A percentile compares a stretch with the other conserved stretches of the same genome.
Conservation (phyloP, 495 filamentous ascomycete species). For the Aspergillus incahuasiensis region DNA sequence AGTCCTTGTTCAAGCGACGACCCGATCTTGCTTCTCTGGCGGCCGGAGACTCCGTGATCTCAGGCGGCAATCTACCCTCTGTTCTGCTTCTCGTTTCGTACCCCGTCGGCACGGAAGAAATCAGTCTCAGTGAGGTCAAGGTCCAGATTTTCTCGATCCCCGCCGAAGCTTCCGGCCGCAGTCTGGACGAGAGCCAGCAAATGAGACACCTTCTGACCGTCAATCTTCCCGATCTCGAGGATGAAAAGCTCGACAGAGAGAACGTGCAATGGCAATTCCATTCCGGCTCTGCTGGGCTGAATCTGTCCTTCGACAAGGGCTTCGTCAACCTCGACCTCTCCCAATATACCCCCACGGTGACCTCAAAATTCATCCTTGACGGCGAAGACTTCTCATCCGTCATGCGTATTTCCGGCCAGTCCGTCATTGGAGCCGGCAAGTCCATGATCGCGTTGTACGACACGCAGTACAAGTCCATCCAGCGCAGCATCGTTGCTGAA, state of each 20-base stretch:
- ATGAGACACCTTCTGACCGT: constrained; percentile 38
- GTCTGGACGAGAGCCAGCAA: constrained; percentile 31
- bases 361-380: constrained; percentile 38
- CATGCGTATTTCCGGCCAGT: constrained; percentile 43
- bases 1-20: constrained; percentile 38
- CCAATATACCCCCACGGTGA: constrained; percentile 38
- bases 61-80: constrained; percentile 32
- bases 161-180: constrained; percentile 14
- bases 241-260: constrained; percentile 21
- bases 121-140: constrained; percentile 32
- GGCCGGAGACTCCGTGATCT: constrained; percentile 24
- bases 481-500: constrained; percentile 48
- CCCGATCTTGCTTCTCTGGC: constrained; percentile 41
- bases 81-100: constrained; percentile 40
- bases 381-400: constrained; percentile 40
- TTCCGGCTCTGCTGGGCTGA: constrained; percentile 38
- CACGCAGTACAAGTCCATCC: constrained; percentile 60
- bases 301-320: constrained; percentile 39
- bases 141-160: constrained; percentile 44
- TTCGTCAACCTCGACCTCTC: constrained; percentile 44
- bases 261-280: constrained; percentile 44
- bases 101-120: constrained; percentile 25
- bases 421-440: constrained; percentile 42
- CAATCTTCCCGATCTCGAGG: constrained; percentile 29
- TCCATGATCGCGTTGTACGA: constrained; percentile 55